These are phyloP conservation scores for Diaporthe sp. DNA, from an alignment of 2,329 filamentous ascomycete genomes.

Conservation along the genomic window DNA sequence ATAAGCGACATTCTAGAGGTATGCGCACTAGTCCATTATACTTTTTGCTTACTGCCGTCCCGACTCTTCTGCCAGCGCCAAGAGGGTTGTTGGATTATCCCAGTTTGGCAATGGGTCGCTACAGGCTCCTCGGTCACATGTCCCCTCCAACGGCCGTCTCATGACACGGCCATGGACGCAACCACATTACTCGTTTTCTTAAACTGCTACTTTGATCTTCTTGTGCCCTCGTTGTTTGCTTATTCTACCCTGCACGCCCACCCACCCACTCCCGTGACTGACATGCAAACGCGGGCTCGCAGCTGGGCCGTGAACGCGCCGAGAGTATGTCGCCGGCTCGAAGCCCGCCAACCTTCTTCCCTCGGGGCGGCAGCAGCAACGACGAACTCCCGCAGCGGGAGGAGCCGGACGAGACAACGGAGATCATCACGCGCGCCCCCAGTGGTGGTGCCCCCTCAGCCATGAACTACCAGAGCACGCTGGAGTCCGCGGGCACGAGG, in stretches of 20 bases:
- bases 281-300: conserved; percentile 20
- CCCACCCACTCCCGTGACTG: background rate
- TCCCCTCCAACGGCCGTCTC: background rate
- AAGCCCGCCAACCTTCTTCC: conserved; percentile 34
- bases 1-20: conserved; percentile 53
- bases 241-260: background rate
- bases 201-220: background rate
- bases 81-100: conserved; percentile 12
- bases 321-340: conserved; percentile 40
- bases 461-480: conserved; percentile 42
- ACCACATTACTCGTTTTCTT: background rate
- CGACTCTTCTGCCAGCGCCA: background rate
- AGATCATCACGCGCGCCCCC: conserved; percentile 27
- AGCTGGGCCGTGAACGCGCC: conserved; percentile 41
- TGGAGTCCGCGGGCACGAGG: conserved; percentile 26
- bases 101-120: background rate
- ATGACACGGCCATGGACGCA: background rate
- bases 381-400: background rate
- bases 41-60: background rate
- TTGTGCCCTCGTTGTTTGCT: background rate
- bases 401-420: conserved; percentile 39
- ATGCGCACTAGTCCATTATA: conserved; percentile 35
- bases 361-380: background rate
- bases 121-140: conserved; percentile 28
- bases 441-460: conserved; percentile 14